Percentiles rank a stretch among this genome's conserved stretches.
These are phyloP conservation scores for Pulicaria dysenterica DNA, from an alignment of 129 eudicot genomes.

Conservation along the genomic window DNA sequence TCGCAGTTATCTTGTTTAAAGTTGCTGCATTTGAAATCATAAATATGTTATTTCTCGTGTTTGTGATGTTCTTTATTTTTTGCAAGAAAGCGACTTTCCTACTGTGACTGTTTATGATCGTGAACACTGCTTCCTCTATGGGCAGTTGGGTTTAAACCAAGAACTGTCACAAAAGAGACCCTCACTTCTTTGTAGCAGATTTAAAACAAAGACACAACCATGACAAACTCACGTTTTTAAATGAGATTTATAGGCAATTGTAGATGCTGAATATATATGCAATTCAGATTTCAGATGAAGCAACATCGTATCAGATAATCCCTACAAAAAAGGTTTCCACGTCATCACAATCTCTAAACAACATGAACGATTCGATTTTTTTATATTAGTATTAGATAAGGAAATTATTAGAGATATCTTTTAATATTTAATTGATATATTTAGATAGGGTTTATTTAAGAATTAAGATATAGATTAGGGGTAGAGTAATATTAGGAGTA, in stretches of 20 bases:
- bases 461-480: too few species aligned
- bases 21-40: neutral
- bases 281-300: conserved; percentile 4
- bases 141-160: conserved; percentile 5
- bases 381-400: too few species aligned
- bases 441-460: too few species aligned
- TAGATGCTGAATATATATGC: conserved; percentile 7
- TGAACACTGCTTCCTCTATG: neutral
- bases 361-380: too few species aligned
- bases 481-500: too few species aligned
- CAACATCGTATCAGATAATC: neutral
- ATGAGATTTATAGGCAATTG: neutral
- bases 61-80: neutral
- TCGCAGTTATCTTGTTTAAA: conserved; percentile 3
- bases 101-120: conserved; percentile 11
- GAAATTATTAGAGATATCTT: too few species aligned
- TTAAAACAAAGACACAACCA: neutral
- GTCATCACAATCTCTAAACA: too few species aligned
- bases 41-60: neutral
- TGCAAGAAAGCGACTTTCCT: neutral
- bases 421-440: too few species aligned
- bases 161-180: conserved; percentile 8
- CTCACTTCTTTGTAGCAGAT: conserved; percentile 8
- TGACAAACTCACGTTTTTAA: neutral
- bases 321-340: too few species aligned